Evolutionary conservation across 108 stramenopile species (phyloP), one percentile per base, ranked within the genome.

Genomic region (Skeletonema marinoi): DNA sequence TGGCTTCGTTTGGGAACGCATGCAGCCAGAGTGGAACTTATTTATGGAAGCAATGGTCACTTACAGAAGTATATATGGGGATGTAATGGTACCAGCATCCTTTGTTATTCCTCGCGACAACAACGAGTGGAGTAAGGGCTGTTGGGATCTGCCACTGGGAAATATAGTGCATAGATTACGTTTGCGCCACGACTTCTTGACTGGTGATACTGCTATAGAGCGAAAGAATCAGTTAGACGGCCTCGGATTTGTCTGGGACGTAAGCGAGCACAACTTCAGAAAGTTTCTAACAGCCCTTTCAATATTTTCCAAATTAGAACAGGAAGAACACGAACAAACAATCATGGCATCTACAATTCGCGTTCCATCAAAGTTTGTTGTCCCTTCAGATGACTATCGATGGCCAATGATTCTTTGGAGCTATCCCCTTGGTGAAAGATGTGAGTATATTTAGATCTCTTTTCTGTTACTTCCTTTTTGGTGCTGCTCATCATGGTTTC

Each of bases 11-110:
- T 96, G 95, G 95, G 91, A 88, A 41, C 87, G 92, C 13, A 64
- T 96, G 21, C 95, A 96, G 71, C 88, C 92, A 16, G 66, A 93
- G 76, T 96, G 89, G 90, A 92, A 94, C 71, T 70, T 93, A 36
- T 78, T 96, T 17, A 68, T 96, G 62, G 92, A 94, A 73, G 87
- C 86, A 12, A 71, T 96, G 61, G 73, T 87, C 12, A 68, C 77
- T 12, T 94, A 89, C 48, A 61, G 70, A 38, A 54, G 73, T 6
- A 32, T 92, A 2, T 17, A 87, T 46, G 90, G 88, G 3, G 44
- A 91, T 70, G 74, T 91, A 9, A 51, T 85, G 62, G 92, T 96
- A 5, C 90, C 91, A 6, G 54, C 78, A n/a, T 82, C 85, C 4
- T 96, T 90, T 80, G 88, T 90, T 9, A 81, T 96, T 1, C 94